Evolutionary conservation across 1,284 basidiomycete species (phyloP), one percentile per base, ranked within the genome.

Genomic region (Ganoderma sp.): DNA sequence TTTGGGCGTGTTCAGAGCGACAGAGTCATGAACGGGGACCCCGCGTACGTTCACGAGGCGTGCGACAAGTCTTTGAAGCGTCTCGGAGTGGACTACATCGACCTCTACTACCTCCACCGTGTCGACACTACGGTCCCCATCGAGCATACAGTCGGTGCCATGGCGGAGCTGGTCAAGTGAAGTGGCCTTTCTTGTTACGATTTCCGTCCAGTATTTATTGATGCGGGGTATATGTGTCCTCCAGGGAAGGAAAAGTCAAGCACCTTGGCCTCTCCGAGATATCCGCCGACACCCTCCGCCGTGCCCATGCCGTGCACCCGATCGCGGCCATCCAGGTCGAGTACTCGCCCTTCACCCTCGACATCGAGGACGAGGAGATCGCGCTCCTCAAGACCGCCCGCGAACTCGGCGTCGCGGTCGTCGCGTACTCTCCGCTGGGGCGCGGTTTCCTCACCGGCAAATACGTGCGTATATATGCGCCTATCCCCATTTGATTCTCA

Each of bases 381-480:
- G 78, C 72, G 3, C 61, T 82, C 10, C 71, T 80, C 12, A 71
- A 75, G 56, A 71, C 78, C 2, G 76, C 78, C 0, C 74, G 78
- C 3, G 78, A 79, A 69, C 75, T 80, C 28, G 78, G 77, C 12
- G 71, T 79, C 42, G 65, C 68, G 74, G 52, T 86, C 65, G 73
- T 83, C 10, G 83, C 83, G 10, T 86, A 84, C 71, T 79, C 79
- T 8, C 83, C 82, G 0, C 73, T 84, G 14, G 82, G 82, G 5
- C 73, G 80, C 5, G 85, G 85, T 0, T 74, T 93, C 60, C 74
- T 92, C 25, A 87, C 88, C 0, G 90, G 48, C 22, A 50, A 50
- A 50, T 50, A 50, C 14, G 90, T 0, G 78, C 78, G 72, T 82
- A 84, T 73, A 83, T 84, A 50, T 15, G 37, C 42, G 6, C 3